phyloP scores from a whole-genome alignment of 1,284 basidiomycete genomes.

The Rugosomyces carneus region DNA sequence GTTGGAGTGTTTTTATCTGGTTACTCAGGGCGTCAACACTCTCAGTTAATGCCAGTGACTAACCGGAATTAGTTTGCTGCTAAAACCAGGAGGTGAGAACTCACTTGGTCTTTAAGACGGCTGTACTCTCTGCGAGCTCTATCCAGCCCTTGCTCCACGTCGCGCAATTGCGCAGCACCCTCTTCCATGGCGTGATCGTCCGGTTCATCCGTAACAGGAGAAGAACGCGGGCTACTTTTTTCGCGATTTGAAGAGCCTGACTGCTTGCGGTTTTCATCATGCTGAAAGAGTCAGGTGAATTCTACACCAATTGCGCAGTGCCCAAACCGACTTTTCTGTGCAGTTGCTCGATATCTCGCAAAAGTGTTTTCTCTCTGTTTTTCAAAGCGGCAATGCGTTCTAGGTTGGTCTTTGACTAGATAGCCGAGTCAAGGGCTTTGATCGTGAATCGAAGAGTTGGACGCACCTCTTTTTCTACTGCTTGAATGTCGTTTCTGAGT shows the following conservation, averaged over 20 bases:
- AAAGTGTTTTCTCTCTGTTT: slow-evolving; percentile 1
- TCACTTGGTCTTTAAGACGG: slow-evolving; percentile 24
- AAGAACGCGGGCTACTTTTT: no score
- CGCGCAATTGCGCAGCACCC: slow-evolving; percentile 14
- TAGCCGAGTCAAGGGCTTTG: neutral
- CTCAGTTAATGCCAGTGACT: slow-evolving; percentile 3
- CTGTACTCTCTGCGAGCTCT: slow-evolving; percentile 26
- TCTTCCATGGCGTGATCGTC: neutral
- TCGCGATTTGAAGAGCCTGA: no score
- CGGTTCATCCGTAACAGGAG: neutral
- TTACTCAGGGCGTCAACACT: slow-evolving; percentile 2
- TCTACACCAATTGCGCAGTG: no score
- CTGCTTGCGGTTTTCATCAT: no score
- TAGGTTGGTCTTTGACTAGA: neutral
- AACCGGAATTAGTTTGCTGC: neutral
- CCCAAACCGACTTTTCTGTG: slow-evolving; percentile 4
- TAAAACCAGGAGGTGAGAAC: neutral
- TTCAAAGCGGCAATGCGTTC: neutral
- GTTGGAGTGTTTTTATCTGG: neutral
- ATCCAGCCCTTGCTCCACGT: slow-evolving; percentile 24
- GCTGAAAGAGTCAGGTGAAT: no score
- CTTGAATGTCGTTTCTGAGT: slow-evolving; percentile 26
- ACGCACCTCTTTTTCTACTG: slow-evolving; percentile 25
- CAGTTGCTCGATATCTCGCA: slow-evolving; percentile 2
- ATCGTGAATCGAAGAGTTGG: neutral